These are phyloP conservation scores for Microascus cirrosus DNA, from an alignment of 2,329 filamentous ascomycete species.

Conservation along the genomic window DNA sequence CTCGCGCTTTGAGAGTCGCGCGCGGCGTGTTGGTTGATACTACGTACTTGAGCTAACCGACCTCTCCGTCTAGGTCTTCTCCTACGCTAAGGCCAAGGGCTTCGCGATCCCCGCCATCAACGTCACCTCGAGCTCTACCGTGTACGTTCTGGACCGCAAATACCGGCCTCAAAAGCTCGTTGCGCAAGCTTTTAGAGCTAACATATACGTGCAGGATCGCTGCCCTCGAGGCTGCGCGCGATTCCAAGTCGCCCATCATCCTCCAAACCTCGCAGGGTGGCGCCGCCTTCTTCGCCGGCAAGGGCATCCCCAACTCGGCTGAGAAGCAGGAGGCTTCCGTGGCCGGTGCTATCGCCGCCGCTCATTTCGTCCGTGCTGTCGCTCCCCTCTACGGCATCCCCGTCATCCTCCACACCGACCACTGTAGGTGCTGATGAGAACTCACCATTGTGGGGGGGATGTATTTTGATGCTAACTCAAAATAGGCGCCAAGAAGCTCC, in stretches of 20 bases:
- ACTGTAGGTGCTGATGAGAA: slow-evolving; percentile 46
- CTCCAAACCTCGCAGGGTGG: slow-evolving; percentile 91
- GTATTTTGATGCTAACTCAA: not conserved
- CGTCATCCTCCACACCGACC: slow-evolving; percentile 91
- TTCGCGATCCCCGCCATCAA: slow-evolving; percentile 90
- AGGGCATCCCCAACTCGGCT: slow-evolving; percentile 70
- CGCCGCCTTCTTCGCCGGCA: slow-evolving; percentile 85
- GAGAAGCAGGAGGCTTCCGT: slow-evolving; percentile 68
- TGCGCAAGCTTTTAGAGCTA: not conserved
- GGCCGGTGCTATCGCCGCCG: slow-evolving; percentile 75
- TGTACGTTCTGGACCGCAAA: slow-evolving; percentile 11
- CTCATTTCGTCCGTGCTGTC: slow-evolving; percentile 85
- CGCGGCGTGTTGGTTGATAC: not conserved
- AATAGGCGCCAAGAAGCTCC: slow-evolving; percentile 78
- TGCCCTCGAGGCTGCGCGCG: slow-evolving; percentile 86
- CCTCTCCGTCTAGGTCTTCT: slow-evolving; percentile 49
- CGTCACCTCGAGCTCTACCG: slow-evolving; percentile 77
- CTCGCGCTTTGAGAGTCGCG: not conserved
- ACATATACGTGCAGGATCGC: slow-evolving; percentile 37
- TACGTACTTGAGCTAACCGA: not conserved
- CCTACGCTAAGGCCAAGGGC: slow-evolving; percentile 77
- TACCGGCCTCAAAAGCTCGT: not conserved
- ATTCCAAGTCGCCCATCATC: slow-evolving; percentile 83
- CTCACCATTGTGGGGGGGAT: not conserved
- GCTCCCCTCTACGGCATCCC: slow-evolving; percentile 51